Conservation (phyloP, 75 land plant species). For the Chamaecyparis obtusa region DNA sequence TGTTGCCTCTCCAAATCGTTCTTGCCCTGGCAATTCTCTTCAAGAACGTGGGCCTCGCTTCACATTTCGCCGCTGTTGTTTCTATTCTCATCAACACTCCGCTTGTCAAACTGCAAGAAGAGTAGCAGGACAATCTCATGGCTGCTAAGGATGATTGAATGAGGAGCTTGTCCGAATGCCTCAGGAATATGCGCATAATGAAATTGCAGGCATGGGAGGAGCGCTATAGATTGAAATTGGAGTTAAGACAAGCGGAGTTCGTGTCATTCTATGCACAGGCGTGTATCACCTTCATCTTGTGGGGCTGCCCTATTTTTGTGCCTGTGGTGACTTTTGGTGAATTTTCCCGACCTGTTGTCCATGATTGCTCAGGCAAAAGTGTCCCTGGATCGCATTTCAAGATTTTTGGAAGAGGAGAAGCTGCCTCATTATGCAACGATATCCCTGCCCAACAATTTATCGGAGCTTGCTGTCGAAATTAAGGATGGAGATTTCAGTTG, state of each 20-base stretch:
- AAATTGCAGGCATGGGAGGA: conserved; percentile 92
- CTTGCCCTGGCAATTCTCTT: conserved; percentile 80
- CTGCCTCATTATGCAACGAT: conserved; percentile 73
- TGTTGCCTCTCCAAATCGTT: conserved; percentile 83
- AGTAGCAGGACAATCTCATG: conserved; percentile 85
- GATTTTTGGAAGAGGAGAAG: conserved; percentile 85
- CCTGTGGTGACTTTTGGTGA: conserved; percentile 77
- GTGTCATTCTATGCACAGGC: conserved; percentile 71
- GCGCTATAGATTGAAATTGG: conserved; percentile 50
- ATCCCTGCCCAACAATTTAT: conserved; percentile 39
- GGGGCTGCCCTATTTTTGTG: conserved; percentile 83
- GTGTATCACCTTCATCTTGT: conserved; percentile 74
- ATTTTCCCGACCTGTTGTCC: conserved; percentile 78
- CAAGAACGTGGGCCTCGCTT: conserved; percentile 82
- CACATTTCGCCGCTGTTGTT: conserved; percentile 62
- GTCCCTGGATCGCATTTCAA: conserved; percentile 78
- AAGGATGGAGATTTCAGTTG: conserved; percentile 71
- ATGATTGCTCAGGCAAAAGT: conserved; percentile 91
- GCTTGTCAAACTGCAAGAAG: conserved; percentile 78
- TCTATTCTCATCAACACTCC: conserved; percentile 79
- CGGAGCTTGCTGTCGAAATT: conserved; percentile 66
- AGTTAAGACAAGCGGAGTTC: conserved; percentile 68
- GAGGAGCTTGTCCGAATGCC: conserved; percentile 84
- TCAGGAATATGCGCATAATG: conserved; percentile 79
- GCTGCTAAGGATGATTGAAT: conserved; percentile 90